These are phyloP conservation scores for Sclerotinia nivalis DNA, from an alignment of 2,329 filamentous ascomycete species.

Conservation along the genomic window DNA sequence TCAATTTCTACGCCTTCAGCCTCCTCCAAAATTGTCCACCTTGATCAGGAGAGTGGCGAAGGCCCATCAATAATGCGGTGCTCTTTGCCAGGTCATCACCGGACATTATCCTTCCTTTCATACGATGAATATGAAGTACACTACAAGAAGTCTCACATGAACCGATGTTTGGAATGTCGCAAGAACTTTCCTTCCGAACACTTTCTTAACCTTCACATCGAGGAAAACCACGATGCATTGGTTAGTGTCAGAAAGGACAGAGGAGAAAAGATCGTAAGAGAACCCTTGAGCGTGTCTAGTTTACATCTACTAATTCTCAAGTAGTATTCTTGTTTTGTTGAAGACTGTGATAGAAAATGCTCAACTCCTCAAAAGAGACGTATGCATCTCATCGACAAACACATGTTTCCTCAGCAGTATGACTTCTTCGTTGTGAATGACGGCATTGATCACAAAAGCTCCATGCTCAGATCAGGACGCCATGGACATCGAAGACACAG, in stretches of 20 bases:
- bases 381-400: slow-evolving; percentile 90
- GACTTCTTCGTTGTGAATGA: slow-evolving; percentile 85
- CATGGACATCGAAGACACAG: slow-evolving; percentile 52
- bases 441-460: slow-evolving; percentile 83
- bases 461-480: slow-evolving; percentile 67
- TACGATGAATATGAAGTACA: slow-evolving; percentile 86
- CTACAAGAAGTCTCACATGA: slow-evolving; percentile 76
- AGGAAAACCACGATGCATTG: slow-evolving; percentile 87
- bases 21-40: slow-evolving; percentile 58
- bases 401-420: slow-evolving; percentile 85
- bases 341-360: slow-evolving; percentile 83
- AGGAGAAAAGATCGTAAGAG: slow-evolving; percentile 80
- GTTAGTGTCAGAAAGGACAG: slow-evolving; percentile 68
- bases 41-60: slow-evolving; percentile 58
- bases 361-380: slow-evolving; percentile 79
- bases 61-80: slow-evolving; percentile 66
- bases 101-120: slow-evolving; percentile 67
- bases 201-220: slow-evolving; percentile 79
- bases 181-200: slow-evolving; percentile 87
- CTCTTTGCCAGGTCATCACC: slow-evolving; percentile 75
- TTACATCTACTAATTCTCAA: slow-evolving; percentile 16
- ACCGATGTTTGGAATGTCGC: slow-evolving; percentile 80
- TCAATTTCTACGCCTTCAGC: slow-evolving; percentile 36
- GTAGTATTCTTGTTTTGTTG: slow-evolving; percentile 85
- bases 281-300: not conserved